Conservation (phyloP, 2,329 filamentous ascomycete species). For the Penicillium palitans region DNA sequence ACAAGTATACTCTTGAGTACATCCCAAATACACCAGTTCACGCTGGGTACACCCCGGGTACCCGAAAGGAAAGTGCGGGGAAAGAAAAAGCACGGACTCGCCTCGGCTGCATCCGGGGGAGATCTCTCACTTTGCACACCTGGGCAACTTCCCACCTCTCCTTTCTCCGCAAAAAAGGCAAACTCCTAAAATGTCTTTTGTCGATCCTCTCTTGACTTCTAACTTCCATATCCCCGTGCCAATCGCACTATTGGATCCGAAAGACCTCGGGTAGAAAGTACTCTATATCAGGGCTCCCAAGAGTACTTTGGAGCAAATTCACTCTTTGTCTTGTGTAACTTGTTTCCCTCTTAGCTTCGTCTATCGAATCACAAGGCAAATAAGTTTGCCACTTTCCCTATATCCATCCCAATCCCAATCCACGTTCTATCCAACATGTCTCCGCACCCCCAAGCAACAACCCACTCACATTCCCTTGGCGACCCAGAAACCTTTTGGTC, state of each 20-base stretch:
- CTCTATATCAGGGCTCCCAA: background rate
- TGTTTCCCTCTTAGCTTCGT: background rate
- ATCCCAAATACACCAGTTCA: too few relatives aligned
- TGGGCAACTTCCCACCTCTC: background rate
- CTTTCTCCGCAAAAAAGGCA: background rate
- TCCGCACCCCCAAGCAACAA: slow-evolving; percentile 49
- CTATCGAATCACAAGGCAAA: background rate
- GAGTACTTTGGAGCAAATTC: background rate
- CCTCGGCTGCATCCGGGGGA: slow-evolving; percentile 6
- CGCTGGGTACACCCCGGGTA: background rate
- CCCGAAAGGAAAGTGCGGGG: slow-evolving; percentile 24
- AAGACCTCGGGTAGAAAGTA: slow-evolving; percentile 1
- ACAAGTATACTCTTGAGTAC: slow-evolving; percentile 8
- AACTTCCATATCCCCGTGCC: slow-evolving; percentile 2
- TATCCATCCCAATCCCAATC: background rate
- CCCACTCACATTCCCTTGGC: slow-evolving; percentile 60
- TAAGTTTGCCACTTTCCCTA: background rate
- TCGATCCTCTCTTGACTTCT: background rate
- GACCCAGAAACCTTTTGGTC: slow-evolving; percentile 74
- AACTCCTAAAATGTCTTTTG: background rate
- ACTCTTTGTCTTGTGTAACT: background rate
- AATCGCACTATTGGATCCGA: background rate
- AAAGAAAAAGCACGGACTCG: slow-evolving; percentile 28
- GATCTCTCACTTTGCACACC: background rate
- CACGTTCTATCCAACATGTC: slow-evolving; percentile 11